These are phyloP conservation scores for Hyphodiscus sp. DNA, from an alignment of 2,329 filamentous ascomycete species.

Conservation along the genomic window DNA sequence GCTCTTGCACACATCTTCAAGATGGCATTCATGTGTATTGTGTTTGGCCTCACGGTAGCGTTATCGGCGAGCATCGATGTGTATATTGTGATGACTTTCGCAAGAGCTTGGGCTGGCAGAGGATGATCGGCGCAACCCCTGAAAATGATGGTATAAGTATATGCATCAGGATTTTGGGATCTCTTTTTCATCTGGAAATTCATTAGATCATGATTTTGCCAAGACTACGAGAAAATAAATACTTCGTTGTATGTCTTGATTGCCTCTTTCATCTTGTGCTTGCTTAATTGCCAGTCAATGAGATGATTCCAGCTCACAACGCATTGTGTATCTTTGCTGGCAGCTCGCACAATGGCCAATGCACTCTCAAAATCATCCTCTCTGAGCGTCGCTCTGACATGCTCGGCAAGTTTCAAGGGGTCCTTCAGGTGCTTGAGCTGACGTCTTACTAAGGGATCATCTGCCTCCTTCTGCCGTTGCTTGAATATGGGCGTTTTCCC, in stretches of 20 bases:
- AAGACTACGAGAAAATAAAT: slow-evolving; percentile 21
- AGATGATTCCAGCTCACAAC: slow-evolving; percentile 84
- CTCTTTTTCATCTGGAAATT: slow-evolving; percentile 82
- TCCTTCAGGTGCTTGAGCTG: slow-evolving; percentile 40
- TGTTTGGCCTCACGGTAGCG: slow-evolving; percentile 61
- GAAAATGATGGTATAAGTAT: slow-evolving; percentile 81
- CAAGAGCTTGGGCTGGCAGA: slow-evolving; percentile 52
- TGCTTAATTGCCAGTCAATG: slow-evolving; percentile 62
- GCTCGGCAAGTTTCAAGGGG: slow-evolving; percentile 64
- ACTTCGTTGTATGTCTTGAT: slow-evolving; percentile 87
- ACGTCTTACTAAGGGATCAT: slow-evolving; percentile 11
- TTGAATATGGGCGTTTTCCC: slow-evolving; percentile 13
- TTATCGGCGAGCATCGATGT: slow-evolving; percentile 62
- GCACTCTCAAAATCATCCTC: slow-evolving; percentile 61
- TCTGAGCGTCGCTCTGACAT: slow-evolving; percentile 54
- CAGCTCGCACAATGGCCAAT: slow-evolving; percentile 57
- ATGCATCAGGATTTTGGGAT: slow-evolving; percentile 68
- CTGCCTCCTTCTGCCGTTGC: background rate
- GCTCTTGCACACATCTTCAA: slow-evolving; percentile 73
- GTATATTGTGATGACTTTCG: slow-evolving; percentile 69
- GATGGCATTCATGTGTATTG: slow-evolving; percentile 84
- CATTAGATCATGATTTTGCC: background rate
- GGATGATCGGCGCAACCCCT: slow-evolving; percentile 61
- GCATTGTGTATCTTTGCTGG: slow-evolving; percentile 58
- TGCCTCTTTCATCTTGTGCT: slow-evolving; percentile 54